Conservation (phyloP, 148 eudicot species). For the Cornus controversa region DNA sequence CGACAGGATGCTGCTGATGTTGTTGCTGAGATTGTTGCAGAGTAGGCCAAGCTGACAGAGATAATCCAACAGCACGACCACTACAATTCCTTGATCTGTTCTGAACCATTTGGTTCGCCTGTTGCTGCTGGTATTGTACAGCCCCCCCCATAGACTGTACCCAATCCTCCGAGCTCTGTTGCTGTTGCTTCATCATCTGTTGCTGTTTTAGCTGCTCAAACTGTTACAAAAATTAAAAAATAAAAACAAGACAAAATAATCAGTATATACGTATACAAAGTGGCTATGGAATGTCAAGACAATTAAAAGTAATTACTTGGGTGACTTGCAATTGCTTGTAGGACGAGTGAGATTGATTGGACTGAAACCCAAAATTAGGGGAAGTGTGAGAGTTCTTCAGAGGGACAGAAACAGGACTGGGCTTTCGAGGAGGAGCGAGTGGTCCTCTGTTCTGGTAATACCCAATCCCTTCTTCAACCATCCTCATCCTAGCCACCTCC, state of each 20-base stretch:
- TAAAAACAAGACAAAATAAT: background rate
- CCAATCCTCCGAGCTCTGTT: background rate
- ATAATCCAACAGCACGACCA: slow-evolving; percentile 29
- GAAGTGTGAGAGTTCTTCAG: background rate
- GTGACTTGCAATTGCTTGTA: slow-evolving; percentile 4
- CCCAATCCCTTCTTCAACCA: slow-evolving; percentile 13
- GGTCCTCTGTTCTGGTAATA: slow-evolving; percentile 17
- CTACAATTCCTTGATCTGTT: slow-evolving; percentile 14
- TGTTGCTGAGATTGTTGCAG: slow-evolving; percentile 39
- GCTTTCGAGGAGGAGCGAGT: background rate
- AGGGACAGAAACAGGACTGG: background rate
- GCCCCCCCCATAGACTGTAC: slow-evolving; percentile 8
- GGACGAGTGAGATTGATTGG: background rate
- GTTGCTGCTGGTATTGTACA: slow-evolving; percentile 4
- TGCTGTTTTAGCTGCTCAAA: slow-evolving; percentile 6
- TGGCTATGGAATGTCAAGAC: too few relatives aligned
- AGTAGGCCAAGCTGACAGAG: slow-evolving; percentile 63
- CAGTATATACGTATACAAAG: background rate
- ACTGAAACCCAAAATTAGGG: background rate
- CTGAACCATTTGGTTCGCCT: slow-evolving; percentile 17
- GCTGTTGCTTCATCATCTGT: slow-evolving; percentile 2
- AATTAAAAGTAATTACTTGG: background rate
- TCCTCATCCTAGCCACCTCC: slow-evolving; percentile 25
- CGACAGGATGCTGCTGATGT: too few relatives aligned
- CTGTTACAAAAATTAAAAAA: too few relatives aligned